Base-by-base conservation (phyloP, 495 filamentous ascomycete genomes). In the Neurospora tetrasperma region DNA sequence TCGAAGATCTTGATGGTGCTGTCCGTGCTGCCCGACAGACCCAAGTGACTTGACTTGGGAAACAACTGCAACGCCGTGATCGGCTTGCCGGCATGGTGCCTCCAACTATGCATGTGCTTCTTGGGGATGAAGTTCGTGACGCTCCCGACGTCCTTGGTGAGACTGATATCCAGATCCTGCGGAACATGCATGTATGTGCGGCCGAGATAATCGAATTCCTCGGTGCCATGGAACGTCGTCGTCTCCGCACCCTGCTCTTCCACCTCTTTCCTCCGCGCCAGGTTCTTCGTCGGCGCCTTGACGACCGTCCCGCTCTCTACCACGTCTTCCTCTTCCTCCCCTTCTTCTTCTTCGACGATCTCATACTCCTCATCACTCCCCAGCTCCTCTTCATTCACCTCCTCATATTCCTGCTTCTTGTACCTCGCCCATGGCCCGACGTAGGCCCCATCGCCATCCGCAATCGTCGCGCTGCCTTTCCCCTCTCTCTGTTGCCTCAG, bases 151-250 rank as follows among this genome's bases (percentile, higher is more conserved):
- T 96, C 94, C 78, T 96, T 96, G 73, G 84, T 86, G 75, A 99
- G 84, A 78, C 97, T 93, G 80, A 98, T 87, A 80, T 94, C 94
- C 78, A 98, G 84, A 82, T 98, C 96, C 80, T 94, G 93, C n/a
- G 96, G 96, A 5, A 98, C 88, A 82, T 98, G 96, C 92, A 96
- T 94, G 78, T 94, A 94, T 27, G 94, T 97, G 74, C 96, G 85
- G 42, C 96, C 96, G 77, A 93, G 89, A 82, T 98, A 98, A 80
- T 98, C 96, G 85, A 90, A 90, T 80, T 92, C 82, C 76, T 91
- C 85, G n/a, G 85, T 83, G 62, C 94, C 96, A 72, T 97, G 90
- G 84, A 97, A 99, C 70, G 91, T 89, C n/a, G 90, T 93, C 66
- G 91, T 94, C 82, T 98, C 95, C 42, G 86, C 87, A 69, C 89